Evolutionary conservation across 2,329 filamentous ascomycete species (phyloP).

Genomic region (Ophiosphaerella korrae): DNA sequence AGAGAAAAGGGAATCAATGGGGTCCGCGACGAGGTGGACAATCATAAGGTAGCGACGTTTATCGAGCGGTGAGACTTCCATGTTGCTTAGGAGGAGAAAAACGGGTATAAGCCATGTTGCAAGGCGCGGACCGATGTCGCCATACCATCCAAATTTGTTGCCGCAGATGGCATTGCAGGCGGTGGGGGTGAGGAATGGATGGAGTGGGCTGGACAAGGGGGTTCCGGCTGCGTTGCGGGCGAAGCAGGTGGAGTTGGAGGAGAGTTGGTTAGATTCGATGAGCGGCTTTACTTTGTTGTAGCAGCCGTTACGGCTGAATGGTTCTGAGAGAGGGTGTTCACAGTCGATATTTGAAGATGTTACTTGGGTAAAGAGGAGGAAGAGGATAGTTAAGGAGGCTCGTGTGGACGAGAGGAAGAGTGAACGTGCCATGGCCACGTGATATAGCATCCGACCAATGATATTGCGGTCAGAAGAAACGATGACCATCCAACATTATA

Average conservation of each 20-base stretch:
- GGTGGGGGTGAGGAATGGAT: conserved; percentile 9
- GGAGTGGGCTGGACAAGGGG: conserved; percentile 2
- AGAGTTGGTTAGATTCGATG: conserved; percentile 6
- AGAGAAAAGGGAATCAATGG: conserved; percentile 25
- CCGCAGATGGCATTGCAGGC: conserved; percentile 16
- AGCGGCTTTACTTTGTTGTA: neutral
- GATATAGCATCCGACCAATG: too few relatives aligned
- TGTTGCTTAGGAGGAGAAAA: conserved; percentile 25
- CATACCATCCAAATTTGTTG: conserved; percentile 13
- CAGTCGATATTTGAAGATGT: too few relatives aligned
- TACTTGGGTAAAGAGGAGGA: too few relatives aligned
- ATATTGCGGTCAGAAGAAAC: too few relatives aligned
- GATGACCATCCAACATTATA: too few relatives aligned
- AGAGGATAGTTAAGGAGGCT: too few relatives aligned
- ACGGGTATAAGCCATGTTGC: conserved; percentile 27
- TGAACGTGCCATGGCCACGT: too few relatives aligned
- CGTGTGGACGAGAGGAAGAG: too few relatives aligned
- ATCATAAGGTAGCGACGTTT: conserved; percentile 20
- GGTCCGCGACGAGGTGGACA: conserved; percentile 27
- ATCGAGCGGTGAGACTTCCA: conserved; percentile 27
- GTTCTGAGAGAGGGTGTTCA: neutral
- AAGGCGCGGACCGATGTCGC: conserved; percentile 23
- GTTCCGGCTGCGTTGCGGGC: conserved; percentile 2
- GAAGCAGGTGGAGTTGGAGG: conserved; percentile 10
- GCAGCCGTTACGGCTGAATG: conserved; percentile 9